Percentiles rank a stretch among this genome's conserved stretches.
Evolutionary conservation across 2,329 filamentous ascomycete genomes (phyloP).

Genomic region (Aspergillus puulaauensis): DNA sequence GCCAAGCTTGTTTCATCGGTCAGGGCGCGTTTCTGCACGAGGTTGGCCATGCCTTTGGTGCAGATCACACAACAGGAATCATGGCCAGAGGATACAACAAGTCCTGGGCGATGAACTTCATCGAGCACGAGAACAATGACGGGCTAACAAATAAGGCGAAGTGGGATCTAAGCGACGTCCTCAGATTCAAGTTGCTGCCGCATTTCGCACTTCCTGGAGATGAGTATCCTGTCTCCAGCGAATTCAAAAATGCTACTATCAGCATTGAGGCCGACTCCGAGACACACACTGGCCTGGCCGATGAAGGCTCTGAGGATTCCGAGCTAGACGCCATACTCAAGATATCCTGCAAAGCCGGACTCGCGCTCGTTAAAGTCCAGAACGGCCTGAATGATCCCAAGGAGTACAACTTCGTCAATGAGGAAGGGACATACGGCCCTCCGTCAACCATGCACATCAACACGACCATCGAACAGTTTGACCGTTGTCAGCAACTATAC

Average conservation of each 20-base stretch:
- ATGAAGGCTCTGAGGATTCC: not conserved
- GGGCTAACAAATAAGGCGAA: not conserved
- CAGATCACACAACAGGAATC: not conserved
- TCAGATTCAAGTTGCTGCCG: not conserved
- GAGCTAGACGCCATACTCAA: not conserved
- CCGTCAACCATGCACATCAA: not conserved
- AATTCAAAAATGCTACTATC: not conserved
- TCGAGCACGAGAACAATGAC: not conserved
- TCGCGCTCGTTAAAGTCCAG: not conserved
- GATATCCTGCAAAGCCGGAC: not conserved
- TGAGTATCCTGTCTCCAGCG: not conserved
- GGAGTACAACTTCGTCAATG: not conserved
- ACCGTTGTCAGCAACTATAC: not conserved
- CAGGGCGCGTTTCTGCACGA: slow-evolving; percentile 1
- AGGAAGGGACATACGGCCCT: not conserved
- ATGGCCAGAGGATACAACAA: not conserved
- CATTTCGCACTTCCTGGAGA: not conserved
- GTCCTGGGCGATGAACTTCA: not conserved
- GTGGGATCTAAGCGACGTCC: not conserved
- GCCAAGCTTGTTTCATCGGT: not conserved
- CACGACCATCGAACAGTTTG: not conserved
- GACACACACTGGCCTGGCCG: no score
- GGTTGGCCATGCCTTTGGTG: slow-evolving; percentile 2
- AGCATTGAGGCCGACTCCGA: not conserved
- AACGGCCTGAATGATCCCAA: not conserved